A percentile compares a stretch with the other conserved stretches of the same genome.
Conservation (phyloP, 306 rosid genomes). For the Abrus pulchellus region DNA sequence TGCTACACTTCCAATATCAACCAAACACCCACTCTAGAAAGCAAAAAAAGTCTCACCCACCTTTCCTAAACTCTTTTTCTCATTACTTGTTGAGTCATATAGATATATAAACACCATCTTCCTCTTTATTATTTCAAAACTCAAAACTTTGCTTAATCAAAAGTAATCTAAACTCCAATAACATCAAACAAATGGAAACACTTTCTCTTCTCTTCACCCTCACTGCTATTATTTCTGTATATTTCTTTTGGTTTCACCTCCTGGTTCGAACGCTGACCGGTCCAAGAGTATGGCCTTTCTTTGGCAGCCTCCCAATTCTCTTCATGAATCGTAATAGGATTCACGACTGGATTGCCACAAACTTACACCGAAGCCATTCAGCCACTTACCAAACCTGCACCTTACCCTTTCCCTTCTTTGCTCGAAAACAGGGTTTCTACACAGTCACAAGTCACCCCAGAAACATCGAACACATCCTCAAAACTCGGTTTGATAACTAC, state of each 20-base stretch:
- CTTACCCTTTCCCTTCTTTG: constrained; percentile 81
- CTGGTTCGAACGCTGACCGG: constrained; percentile 70
- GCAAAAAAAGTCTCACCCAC: constrained; percentile 70
- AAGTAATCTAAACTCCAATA: neutral
- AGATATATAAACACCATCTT: constrained; percentile 38
- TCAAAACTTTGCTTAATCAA: neutral
- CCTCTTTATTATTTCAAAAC: constrained; percentile 15
- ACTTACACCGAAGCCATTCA: constrained; percentile 54
- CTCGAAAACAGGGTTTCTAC: constrained; percentile 67
- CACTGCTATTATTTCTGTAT: constrained; percentile 47
- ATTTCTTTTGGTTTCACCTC: constrained; percentile 73
- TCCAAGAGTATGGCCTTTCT: constrained; percentile 73
- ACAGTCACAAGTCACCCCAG: constrained; percentile 84
- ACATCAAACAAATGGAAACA: constrained; percentile 51
- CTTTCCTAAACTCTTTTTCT: constrained; percentile 55
- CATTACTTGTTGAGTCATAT: constrained; percentile 23
- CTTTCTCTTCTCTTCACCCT: constrained; percentile 54
- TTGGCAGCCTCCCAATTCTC: constrained; percentile 83
- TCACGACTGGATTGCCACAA: constrained; percentile 83
- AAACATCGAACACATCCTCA: constrained; percentile 85
- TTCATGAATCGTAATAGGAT: constrained; percentile 64
- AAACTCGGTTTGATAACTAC: constrained; percentile 80
- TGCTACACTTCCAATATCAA: constrained; percentile 48
- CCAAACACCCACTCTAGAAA: constrained; percentile 43
- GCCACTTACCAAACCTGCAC: constrained; percentile 73